These are phyloP conservation scores for Apiosordaria backusii DNA, from an alignment of 495 filamentous ascomycete species.

Conservation along the genomic window DNA sequence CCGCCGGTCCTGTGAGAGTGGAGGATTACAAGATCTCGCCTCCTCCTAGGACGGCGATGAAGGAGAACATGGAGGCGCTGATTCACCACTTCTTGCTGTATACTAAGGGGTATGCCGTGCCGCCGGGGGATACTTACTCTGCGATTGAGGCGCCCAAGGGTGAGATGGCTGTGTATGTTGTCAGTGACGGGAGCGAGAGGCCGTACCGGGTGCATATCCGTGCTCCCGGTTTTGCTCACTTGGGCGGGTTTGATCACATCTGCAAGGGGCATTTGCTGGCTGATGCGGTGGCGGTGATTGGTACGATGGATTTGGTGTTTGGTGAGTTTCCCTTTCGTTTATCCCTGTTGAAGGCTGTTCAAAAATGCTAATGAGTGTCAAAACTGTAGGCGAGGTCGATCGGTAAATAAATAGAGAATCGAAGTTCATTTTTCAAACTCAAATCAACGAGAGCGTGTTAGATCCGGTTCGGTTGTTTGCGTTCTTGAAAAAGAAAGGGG, in stretches of 20 bases:
- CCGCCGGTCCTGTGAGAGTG: constrained; percentile 84
- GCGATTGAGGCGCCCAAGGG: constrained; percentile 99
- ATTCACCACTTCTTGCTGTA: constrained; percentile 99
- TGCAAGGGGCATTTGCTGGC: constrained; percentile 88
- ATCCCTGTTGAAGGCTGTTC: not conserved
- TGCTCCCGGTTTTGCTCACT: constrained; percentile 93
- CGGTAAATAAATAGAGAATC: constrained; percentile 34
- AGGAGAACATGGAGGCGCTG: constrained; percentile 99
- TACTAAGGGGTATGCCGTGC: constrained; percentile 96
- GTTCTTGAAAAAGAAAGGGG: not conserved
- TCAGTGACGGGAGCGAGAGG: constrained; percentile 91
- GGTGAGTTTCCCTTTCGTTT: constrained; percentile 36
- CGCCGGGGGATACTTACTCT: constrained; percentile 97
- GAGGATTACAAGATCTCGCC: constrained; percentile 99
- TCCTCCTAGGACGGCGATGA: constrained; percentile 95
- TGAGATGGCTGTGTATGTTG: constrained; percentile 98
- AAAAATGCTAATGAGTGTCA: not conserved
- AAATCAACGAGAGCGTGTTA: not conserved
- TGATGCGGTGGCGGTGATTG: constrained; percentile 95
- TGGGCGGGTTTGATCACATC: constrained; percentile 91
- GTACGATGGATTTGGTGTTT: constrained; percentile 84
- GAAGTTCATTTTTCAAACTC: constrained; percentile 5
- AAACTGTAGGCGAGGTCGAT: constrained; percentile 47
- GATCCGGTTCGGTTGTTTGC: not conserved
- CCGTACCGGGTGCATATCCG: constrained; percentile 98